Evolutionary conservation across 179 eudicot species (phyloP).

Genomic region (Spinacia oleracea): DNA sequence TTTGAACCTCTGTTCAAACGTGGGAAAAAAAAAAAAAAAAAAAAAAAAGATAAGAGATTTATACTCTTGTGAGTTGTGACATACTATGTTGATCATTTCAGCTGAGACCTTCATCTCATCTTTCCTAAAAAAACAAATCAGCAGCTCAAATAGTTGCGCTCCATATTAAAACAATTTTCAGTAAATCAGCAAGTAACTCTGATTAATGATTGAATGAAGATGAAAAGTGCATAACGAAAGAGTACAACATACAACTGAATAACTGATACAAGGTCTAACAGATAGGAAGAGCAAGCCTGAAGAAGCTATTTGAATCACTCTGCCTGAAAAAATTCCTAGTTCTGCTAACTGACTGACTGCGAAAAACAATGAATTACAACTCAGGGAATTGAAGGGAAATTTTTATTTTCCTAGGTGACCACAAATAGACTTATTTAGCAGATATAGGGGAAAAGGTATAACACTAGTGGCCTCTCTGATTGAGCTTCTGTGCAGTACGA

Average conservation of each 20-base stretch:
- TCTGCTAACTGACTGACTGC: background rate
- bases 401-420: background rate
- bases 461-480: background rate
- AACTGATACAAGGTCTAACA: conserved; percentile 5
- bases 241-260: conserved; percentile 9
- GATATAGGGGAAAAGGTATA: too few species aligned
- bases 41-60: too few species aligned
- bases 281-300: background rate
- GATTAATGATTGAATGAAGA: background rate
- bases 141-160: too few species aligned
- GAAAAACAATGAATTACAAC: background rate
- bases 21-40: too few species aligned
- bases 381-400: background rate
- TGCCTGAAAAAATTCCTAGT: background rate
- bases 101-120: too few species aligned
- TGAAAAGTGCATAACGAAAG: background rate
- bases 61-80: too few species aligned
- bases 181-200: background rate
- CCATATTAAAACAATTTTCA: too few species aligned
- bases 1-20: too few species aligned
- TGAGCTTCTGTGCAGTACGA: background rate
- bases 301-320: background rate
- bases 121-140: too few species aligned
- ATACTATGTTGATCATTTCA: too few species aligned
- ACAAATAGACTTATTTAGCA: too few species aligned